Evolutionary conservation across 2,329 filamentous ascomycete species (phyloP).

Genomic region (Aureobasidium namibiae): DNA sequence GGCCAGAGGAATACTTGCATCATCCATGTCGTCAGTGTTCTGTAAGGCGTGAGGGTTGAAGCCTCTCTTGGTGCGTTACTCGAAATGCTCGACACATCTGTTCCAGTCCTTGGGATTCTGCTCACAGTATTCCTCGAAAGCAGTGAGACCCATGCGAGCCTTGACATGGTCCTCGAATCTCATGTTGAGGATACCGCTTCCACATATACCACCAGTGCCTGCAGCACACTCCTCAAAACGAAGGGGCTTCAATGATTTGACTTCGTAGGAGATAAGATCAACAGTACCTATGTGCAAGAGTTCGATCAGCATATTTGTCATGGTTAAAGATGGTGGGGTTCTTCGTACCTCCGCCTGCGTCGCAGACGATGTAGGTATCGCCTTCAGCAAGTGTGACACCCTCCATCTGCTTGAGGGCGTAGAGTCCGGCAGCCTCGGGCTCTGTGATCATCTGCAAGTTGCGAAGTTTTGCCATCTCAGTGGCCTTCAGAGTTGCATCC

Average conservation of each 20-base stretch:
- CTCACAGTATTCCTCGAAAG: slow-evolving; percentile 65
- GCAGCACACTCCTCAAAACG: slow-evolving; percentile 71
- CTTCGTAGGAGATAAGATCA: slow-evolving; percentile 75
- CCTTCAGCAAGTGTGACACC: slow-evolving; percentile 52
- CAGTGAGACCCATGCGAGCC: slow-evolving; percentile 54
- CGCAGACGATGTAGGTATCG: slow-evolving; percentile 57
- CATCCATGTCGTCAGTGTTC: too few species aligned
- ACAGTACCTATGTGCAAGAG: slow-evolving; percentile 27
- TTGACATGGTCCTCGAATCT: slow-evolving; percentile 71
- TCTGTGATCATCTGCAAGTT: slow-evolving; percentile 58
- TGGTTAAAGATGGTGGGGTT: background rate
- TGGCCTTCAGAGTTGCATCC: slow-evolving; percentile 69
- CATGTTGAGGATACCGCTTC: slow-evolving; percentile 72
- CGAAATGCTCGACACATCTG: slow-evolving; percentile 65
- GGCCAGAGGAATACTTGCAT: too few species aligned
- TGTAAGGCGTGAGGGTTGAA: slow-evolving; percentile 46
- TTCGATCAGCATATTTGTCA: background rate
- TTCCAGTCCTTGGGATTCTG: slow-evolving; percentile 74
- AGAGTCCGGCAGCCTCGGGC: slow-evolving; percentile 71
- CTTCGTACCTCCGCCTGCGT: slow-evolving; percentile 48
- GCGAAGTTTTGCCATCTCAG: slow-evolving; percentile 40
- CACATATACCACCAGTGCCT: slow-evolving; percentile 69
- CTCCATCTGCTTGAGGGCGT: slow-evolving; percentile 70
- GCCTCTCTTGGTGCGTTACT: slow-evolving; percentile 77
- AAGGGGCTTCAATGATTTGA: slow-evolving; percentile 63